Evolutionary conservation across 1,139 yeast genomes (phyloP).

Genomic region (Nakaseomyces sp.): DNA sequence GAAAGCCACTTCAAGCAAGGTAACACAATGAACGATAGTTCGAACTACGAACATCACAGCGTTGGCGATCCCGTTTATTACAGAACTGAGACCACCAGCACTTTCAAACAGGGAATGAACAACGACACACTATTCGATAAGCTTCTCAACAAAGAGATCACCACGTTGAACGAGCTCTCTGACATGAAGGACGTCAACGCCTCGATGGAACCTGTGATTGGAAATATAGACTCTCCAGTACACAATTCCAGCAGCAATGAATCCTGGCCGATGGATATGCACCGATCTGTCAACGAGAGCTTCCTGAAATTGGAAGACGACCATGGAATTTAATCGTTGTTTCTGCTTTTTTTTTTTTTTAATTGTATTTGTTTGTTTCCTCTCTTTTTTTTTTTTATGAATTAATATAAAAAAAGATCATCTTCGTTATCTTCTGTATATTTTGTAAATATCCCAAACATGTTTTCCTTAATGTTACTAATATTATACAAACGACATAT

Average conservation of each 20-base stretch:
- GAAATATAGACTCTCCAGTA: neutral
- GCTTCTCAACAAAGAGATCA: conserved; percentile 3
- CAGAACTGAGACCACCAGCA: neutral
- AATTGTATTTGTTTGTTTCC: no score
- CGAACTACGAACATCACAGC: neutral
- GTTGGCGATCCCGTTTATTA: neutral
- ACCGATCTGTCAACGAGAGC: neutral
- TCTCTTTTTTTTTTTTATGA: no score
- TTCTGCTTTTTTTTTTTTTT: no score
- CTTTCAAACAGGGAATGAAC: neutral
- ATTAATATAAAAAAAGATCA: no score
- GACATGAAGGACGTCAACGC: neutral
- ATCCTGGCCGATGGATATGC: neutral
- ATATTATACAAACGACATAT: neutral
- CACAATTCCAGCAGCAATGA: neutral
- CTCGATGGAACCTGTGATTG: neutral
- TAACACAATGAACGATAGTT: neutral
- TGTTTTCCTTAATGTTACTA: no score
- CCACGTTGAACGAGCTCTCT: neutral
- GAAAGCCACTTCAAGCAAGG: neutral
- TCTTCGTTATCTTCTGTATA: no score
- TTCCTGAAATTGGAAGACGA: conserved; percentile 1
- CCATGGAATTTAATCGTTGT: neutral
- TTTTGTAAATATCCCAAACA: neutral
- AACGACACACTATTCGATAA: conserved; percentile 3